Conservation (phyloP, 129 eudicot species). For the Tanacetum coccineum region DNA sequence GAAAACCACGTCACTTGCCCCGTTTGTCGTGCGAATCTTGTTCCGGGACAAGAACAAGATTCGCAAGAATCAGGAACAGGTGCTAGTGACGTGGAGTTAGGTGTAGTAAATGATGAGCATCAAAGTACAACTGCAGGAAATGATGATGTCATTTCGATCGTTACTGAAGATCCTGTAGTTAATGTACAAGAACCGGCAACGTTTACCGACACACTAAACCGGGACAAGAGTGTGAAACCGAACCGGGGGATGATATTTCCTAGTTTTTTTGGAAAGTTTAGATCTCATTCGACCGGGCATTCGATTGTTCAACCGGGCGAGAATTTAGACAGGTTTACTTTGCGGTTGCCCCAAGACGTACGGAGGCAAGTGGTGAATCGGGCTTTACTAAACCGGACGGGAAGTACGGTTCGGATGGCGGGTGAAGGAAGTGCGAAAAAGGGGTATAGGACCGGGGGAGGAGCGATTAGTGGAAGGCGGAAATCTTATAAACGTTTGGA, state of each 20-base stretch:
- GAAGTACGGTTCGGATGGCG: conserved; percentile 25
- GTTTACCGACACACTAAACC: conserved; percentile 13
- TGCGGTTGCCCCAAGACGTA: conserved; percentile 52
- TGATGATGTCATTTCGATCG: background rate
- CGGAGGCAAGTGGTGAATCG: conserved; percentile 41
- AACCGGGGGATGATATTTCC: conserved; percentile 11
- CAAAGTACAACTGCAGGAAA: background rate
- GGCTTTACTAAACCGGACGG: conserved; percentile 23
- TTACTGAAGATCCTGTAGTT: background rate
- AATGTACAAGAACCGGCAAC: conserved; percentile 5
- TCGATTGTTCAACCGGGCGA: conserved; percentile 41
- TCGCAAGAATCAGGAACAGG: background rate
- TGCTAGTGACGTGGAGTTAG: background rate
- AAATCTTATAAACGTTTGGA: conserved; percentile 25
- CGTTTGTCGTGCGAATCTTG: conserved; percentile 54
- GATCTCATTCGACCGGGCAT: conserved; percentile 61
- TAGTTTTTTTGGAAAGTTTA: conserved; percentile 23
- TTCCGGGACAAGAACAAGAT: conserved; percentile 9
- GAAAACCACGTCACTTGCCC: conserved; percentile 58
- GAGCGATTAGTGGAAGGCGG: conserved; percentile 22
- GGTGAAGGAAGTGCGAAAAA: conserved; percentile 37
- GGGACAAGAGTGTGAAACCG: conserved; percentile 25
- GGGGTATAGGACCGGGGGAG: conserved; percentile 43
- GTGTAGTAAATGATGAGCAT: conserved; percentile 1
- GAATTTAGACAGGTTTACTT: conserved; percentile 49